Conservation (phyloP, 2,329 filamentous ascomycete species). For the Colletotrichum somersetense region DNA sequence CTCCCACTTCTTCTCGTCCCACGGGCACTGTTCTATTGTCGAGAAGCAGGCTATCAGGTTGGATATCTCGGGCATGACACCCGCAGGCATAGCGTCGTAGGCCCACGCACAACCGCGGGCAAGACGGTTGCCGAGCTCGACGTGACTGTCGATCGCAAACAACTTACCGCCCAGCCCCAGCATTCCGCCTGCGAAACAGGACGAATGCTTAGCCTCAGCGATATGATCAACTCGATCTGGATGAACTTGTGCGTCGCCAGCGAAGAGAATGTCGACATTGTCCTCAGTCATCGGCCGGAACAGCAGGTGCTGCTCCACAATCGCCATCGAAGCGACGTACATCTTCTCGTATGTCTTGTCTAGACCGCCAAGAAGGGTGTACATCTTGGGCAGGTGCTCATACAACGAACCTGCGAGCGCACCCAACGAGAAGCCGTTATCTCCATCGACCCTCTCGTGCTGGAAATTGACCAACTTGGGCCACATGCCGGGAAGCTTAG, state of each 20-base stretch:
- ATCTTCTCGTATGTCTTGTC: slow-evolving; percentile 67
- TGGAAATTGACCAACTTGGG: slow-evolving; percentile 72
- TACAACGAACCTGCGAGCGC: slow-evolving; percentile 57
- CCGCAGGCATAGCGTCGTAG: slow-evolving; percentile 60
- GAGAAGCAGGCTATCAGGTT: slow-evolving; percentile 55
- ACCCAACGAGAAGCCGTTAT: slow-evolving; percentile 52
- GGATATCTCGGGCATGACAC: slow-evolving; percentile 66
- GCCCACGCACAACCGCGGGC: slow-evolving; percentile 66
- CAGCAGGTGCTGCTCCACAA: slow-evolving; percentile 68
- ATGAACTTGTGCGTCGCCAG: slow-evolving; percentile 53
- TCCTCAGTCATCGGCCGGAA: slow-evolving; percentile 75
- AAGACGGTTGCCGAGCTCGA: slow-evolving; percentile 59
- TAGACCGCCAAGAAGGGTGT: slow-evolving; percentile 69
- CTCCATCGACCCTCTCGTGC: slow-evolving; percentile 56
- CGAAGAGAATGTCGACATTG: slow-evolving; percentile 69
- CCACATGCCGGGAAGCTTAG: slow-evolving; percentile 79
- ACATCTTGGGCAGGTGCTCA: slow-evolving; percentile 59
- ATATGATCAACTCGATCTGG: slow-evolving; percentile 36
- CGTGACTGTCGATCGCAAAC: slow-evolving; percentile 55
- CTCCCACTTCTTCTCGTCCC: slow-evolving; percentile 50
- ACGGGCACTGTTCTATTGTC: slow-evolving; percentile 59
- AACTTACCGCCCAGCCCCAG: slow-evolving; percentile 62
- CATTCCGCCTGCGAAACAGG: slow-evolving; percentile 65
- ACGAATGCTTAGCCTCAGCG: slow-evolving; percentile 59
- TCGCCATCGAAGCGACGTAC: slow-evolving; percentile 67